Percentiles rank a stretch among this genome's conserved stretches.
Evolutionary conservation across 148 eudicot species (phyloP).

Genomic region (Amaranthus cruentus): DNA sequence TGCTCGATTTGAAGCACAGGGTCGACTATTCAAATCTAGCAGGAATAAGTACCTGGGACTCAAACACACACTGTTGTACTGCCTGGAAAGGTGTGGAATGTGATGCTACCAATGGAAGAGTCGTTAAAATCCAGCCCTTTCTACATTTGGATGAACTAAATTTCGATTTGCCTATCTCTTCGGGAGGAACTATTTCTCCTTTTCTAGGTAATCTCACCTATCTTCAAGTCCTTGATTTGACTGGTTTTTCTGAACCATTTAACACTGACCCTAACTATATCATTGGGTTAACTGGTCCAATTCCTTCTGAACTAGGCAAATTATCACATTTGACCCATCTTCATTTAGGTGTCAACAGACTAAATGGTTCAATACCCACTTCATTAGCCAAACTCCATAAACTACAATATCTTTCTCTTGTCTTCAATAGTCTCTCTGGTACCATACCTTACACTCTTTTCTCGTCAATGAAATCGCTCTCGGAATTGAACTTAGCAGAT

Average conservation of each 20-base stretch:
- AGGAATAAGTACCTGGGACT: slow-evolving; percentile 32
- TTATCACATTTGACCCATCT: slow-evolving; percentile 32
- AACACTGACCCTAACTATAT: slow-evolving; percentile 24
- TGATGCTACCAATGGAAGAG: slow-evolving; percentile 40
- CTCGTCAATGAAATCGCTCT: not conserved
- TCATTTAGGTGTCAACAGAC: slow-evolving; percentile 39
- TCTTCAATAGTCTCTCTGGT: slow-evolving; percentile 41
- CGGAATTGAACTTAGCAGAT: not conserved
- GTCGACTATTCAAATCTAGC: slow-evolving; percentile 55
- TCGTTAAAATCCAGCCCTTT: slow-evolving; percentile 7
- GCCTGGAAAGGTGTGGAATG: slow-evolving; percentile 61
- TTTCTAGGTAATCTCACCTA: slow-evolving; percentile 48
- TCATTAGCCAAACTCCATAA: slow-evolving; percentile 33
- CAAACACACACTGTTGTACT: slow-evolving; percentile 58
- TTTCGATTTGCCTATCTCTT: not conserved
- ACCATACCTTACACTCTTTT: not conserved
- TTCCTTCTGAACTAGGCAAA: slow-evolving; percentile 52
- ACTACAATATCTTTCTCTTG: slow-evolving; percentile 31
- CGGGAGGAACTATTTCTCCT: slow-evolving; percentile 50
- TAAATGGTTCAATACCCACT: slow-evolving; percentile 45
- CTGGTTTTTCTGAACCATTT: too few species aligned
- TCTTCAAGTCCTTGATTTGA: slow-evolving; percentile 44
- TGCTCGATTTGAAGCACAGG: slow-evolving; percentile 40
- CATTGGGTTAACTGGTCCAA: slow-evolving; percentile 38
- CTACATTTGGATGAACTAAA: slow-evolving; percentile 46